Base-by-base conservation (phyloP, 495 filamentous ascomycete species). In the Apodospora peruviana region DNA sequence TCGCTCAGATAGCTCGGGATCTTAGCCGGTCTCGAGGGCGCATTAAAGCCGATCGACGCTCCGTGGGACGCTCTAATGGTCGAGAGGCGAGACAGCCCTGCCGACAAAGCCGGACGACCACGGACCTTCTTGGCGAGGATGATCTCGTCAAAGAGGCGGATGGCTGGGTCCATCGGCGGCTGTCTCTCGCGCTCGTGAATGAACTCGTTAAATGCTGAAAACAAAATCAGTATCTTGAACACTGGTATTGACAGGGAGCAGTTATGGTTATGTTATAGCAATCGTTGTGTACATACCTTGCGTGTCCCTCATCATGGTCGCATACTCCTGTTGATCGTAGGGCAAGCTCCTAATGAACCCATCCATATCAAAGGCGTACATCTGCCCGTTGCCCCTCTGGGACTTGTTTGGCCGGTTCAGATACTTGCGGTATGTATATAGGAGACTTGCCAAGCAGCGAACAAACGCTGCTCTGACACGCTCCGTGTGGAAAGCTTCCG, bases 281-380 rank as follows among this genome's bases (percentile, higher is more conserved):
- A n/a, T n/a, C n/a, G n/a, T n/a, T n/a, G n/a, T n/a, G n/a, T n/a
- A n/a, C 76, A 62, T 74, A 90, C 87, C 85, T 82, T 98, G 93
- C 4, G 91, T 98, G 54, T 98, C 87, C 61, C 87, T 86, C 62
- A 98, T 77, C 75, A 91, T 84, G 45, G 70, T 69, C 54, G 90
- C 83, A 60, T 96, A 98, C 40, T 95, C 87, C 24, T 87, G 87
- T 59, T 95, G 88, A 57, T 96, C 93, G 55, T 85, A 78, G 8
- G 93, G 93, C 62, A 96, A 77, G 64, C 89, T 95, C 65, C 80
- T 87, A 58, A 95, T 74, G 62, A 96, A 98, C 4, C 83, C 86
- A 52, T 93, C 88, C 85, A 95, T 90, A 65, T 95, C 90, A 69
- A 98, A 98, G 29, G 80, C 78, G 62, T 91, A 96, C n/a, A 87